Evolutionary conservation across 2,329 filamentous ascomycete species (phyloP).

Genomic region (Penicillium paneum): DNA sequence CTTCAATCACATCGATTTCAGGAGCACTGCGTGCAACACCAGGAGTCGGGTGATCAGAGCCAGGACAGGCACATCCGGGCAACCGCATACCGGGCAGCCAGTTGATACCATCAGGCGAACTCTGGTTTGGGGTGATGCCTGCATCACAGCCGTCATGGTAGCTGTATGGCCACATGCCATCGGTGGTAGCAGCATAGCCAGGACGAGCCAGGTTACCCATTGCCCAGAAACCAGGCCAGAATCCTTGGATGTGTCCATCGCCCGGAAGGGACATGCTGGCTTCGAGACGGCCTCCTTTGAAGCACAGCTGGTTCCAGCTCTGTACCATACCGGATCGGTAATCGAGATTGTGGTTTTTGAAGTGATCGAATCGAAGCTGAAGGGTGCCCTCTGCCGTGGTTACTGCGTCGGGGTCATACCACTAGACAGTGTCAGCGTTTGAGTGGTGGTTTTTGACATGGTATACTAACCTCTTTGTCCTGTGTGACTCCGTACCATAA

Average conservation of each 20-base stretch:
- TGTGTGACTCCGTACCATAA: conserved; percentile 70
- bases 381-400: conserved; percentile 61
- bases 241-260: conserved; percentile 62
- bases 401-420: conserved; percentile 68
- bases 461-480: conserved; percentile 58
- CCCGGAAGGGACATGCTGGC: conserved; percentile 69
- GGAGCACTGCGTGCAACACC: conserved; percentile 65
- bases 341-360: conserved; percentile 62
- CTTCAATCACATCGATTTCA: conserved; percentile 71
- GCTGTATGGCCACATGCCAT: conserved; percentile 72
- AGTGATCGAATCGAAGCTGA: conserved; percentile 63
- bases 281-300: conserved; percentile 68
- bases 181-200: conserved; percentile 66
- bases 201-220: conserved; percentile 71
- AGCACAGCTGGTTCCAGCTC: conserved; percentile 71
- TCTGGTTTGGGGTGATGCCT: conserved; percentile 71
- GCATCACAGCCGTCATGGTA: conserved; percentile 66
- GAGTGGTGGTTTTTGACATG: neutral
- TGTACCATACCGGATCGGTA: conserved; percentile 73
- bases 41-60: conserved; percentile 62
- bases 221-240: conserved; percentile 74
- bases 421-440: conserved; percentile 42
- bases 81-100: conserved; percentile 67
- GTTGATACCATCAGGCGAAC: conserved; percentile 63
- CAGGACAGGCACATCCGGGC: conserved; percentile 64